These are phyloP conservation scores for Melampsora larici-populina DNA, from an alignment of 1,284 basidiomycete species.

Conservation along the genomic window DNA sequence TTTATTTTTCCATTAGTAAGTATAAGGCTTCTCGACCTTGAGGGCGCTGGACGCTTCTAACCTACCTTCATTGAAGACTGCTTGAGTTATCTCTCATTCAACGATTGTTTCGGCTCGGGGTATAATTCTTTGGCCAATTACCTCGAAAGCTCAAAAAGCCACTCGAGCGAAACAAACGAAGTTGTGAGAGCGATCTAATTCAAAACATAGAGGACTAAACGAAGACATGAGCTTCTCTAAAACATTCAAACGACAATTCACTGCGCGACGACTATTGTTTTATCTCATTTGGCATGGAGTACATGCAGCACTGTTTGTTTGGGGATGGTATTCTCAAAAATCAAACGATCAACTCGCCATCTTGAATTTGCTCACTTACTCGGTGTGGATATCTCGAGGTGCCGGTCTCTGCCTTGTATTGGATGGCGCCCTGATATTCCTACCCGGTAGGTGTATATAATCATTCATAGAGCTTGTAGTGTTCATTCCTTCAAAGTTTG, in stretches of 20 bases:
- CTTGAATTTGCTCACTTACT: conserved; percentile 33
- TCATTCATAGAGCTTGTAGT: neutral
- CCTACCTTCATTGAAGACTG: no score
- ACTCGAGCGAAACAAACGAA: no score
- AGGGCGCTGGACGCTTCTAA: no score
- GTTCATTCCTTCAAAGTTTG: no score
- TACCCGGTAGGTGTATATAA: neutral
- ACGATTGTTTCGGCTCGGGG: no score
- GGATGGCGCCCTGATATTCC: conserved; percentile 28
- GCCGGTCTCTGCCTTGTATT: conserved; percentile 33
- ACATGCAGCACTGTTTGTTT: conserved; percentile 24
- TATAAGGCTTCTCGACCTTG: no score
- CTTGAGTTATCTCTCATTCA: no score
- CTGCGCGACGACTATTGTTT: conserved; percentile 23
- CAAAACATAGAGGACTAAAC: no score
- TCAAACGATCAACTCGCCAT: conserved; percentile 26
- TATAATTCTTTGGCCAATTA: no score
- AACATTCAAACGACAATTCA: conserved; percentile 25
- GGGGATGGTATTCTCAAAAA: conserved; percentile 27
- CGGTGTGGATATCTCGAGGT: conserved; percentile 40
- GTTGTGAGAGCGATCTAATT: no score
- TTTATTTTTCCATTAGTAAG: no score
- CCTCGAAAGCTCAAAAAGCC: no score
- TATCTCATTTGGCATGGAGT: conserved; percentile 37
- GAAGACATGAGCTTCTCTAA: neutral